phyloP scores from a whole-genome alignment of 805 yeast genomes.

The Pichia sporocuriosa region DNA sequence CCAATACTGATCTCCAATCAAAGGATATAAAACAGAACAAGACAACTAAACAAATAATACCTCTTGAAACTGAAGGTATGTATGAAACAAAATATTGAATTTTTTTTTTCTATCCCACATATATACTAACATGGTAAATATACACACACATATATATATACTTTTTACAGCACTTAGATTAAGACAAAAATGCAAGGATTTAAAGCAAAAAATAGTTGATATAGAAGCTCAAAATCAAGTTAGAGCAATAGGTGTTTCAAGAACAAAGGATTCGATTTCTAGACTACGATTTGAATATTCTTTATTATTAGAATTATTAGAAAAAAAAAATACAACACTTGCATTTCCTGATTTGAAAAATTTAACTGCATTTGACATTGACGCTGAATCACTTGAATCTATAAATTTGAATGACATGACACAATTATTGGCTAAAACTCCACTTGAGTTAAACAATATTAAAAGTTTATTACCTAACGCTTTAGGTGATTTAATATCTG shows the following conservation, averaged over 20 bases:
- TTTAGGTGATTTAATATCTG: constrained; percentile 9
- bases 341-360: constrained; percentile 22
- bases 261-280: constrained; percentile 70
- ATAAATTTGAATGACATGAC: constrained; percentile 24
- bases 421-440: constrained; percentile 23
- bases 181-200: constrained; percentile 62
- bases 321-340: constrained; percentile 38
- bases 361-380: constrained; percentile 21
- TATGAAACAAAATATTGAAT: background rate
- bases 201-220: constrained; percentile 61
- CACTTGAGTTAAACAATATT: constrained; percentile 19
- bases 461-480: constrained; percentile 7
- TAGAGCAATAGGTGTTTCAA: constrained; percentile 65
- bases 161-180: constrained; percentile 32
- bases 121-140: background rate
- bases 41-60: constrained; percentile 13
- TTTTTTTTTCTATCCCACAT: background rate
- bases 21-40: constrained; percentile 3
- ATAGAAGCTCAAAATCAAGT: constrained; percentile 74
- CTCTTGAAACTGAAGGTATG: constrained; percentile 18
- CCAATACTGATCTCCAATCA: background rate
- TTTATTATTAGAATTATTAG: constrained; percentile 72
- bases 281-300: constrained; percentile 80
- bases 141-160: too few relatives aligned
- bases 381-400: constrained; percentile 24